A percentile compares a stretch with the other conserved stretches of the same genome.
Evolutionary conservation across 2,329 filamentous ascomycete species (phyloP).

Genomic region (Geosmithia putterillii): DNA sequence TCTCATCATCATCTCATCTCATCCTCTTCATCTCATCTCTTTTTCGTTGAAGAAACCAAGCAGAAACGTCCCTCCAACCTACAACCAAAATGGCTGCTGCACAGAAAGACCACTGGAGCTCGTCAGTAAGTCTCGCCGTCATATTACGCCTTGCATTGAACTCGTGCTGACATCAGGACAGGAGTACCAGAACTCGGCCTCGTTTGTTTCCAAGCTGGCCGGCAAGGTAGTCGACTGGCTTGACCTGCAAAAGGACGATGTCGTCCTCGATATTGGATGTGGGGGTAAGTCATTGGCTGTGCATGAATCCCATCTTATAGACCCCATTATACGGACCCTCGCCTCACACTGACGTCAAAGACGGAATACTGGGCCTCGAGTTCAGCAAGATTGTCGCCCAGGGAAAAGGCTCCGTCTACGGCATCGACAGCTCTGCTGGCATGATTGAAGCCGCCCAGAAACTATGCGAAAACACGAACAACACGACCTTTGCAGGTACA

Average conservation of each 20-base stretch:
- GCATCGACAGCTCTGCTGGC: constrained; percentile 42
- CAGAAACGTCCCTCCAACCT: neutral
- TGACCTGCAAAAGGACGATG: constrained; percentile 43
- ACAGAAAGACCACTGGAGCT: constrained; percentile 3
- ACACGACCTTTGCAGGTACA: constrained; percentile 31
- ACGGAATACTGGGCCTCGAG: constrained; percentile 45
- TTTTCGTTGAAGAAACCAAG: too few relatives aligned
- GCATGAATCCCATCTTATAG: neutral
- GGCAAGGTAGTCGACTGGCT: constrained; percentile 46
- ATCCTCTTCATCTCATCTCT: too few relatives aligned
- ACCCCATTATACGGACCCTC: neutral
- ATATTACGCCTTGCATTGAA: neutral
- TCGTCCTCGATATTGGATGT: constrained; percentile 51
- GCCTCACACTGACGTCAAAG: constrained; percentile 15
- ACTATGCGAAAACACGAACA: constrained; percentile 21
- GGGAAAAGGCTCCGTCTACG: constrained; percentile 37
- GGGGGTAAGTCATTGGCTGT: constrained; percentile 29
- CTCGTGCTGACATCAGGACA: constrained; percentile 12
- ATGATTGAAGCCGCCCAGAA: constrained; percentile 44
- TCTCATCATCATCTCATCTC: too few relatives aligned
- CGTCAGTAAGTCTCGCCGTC: constrained; percentile 1
- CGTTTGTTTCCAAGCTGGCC: constrained; percentile 51
- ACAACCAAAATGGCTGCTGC: neutral
- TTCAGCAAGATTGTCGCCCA: constrained; percentile 32
- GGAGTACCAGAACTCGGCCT: constrained; percentile 48